Percentiles rank a stretch among this genome's conserved stretches.
Conservation (phyloP, 805 yeast genomes). For the Cyberlindnera americana region DNA sequence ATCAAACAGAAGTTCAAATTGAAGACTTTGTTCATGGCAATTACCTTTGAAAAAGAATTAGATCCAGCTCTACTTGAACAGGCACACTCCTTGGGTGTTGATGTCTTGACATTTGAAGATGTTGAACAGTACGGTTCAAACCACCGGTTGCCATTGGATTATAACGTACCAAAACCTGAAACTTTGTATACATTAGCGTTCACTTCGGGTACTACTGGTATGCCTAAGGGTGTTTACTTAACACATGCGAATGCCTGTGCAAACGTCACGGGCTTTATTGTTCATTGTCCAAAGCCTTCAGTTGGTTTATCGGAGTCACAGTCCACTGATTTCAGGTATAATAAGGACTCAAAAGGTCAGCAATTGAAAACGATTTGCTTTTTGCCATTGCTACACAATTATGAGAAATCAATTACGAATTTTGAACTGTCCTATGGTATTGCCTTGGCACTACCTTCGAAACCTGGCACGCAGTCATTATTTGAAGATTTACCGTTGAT, state of each 20-base stretch:
- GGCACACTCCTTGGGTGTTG: constrained; percentile 21
- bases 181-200: constrained; percentile 49
- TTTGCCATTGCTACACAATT: constrained; percentile 57
- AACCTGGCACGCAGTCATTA: constrained; percentile 36
- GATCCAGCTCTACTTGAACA: constrained; percentile 17
- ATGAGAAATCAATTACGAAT: constrained; percentile 45
- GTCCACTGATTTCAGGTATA: constrained; percentile 14
- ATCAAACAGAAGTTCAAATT: constrained; percentile 34
- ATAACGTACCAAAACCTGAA: constrained; percentile 34
- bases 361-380: constrained; percentile 32
- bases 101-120: constrained; percentile 36
- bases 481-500: constrained; percentile 48
- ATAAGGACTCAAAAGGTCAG: constrained; percentile 17
- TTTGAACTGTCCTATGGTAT: constrained; percentile 40
- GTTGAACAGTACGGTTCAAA: constrained; percentile 33
- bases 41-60: constrained; percentile 45
- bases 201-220: constrained; percentile 64
- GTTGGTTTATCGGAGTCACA: constrained; percentile 17
- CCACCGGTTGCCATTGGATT: constrained; percentile 32
- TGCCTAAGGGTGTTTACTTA: constrained; percentile 61
- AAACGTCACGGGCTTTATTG: constrained; percentile 30
- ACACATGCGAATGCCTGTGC: constrained; percentile 52
- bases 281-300: constrained; percentile 28
- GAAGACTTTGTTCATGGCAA: constrained; percentile 35
- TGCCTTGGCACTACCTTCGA: constrained; percentile 45